Conservation (phyloP, 805 yeast species). For the Yarrowia hollandica region DNA sequence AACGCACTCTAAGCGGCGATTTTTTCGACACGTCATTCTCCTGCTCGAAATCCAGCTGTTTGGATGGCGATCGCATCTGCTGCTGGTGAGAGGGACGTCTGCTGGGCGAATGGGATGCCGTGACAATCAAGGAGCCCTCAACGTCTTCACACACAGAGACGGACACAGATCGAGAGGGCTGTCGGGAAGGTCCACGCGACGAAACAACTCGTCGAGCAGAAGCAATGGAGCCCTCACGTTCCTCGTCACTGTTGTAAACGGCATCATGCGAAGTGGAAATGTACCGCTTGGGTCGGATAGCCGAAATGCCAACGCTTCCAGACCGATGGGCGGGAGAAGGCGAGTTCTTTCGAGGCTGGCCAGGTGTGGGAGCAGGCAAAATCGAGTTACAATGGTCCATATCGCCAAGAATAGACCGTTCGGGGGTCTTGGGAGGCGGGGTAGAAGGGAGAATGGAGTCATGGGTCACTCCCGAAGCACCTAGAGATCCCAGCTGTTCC, state of each 20-base stretch:
- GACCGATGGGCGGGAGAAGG: conserved; percentile 33
- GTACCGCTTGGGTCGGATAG: conserved; percentile 8
- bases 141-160: conserved; percentile 26
- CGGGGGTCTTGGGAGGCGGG: conserved; percentile 61
- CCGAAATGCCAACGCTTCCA: neutral
- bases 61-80: conserved; percentile 17
- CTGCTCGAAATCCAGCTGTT: conserved; percentile 20
- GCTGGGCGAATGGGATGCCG: conserved; percentile 2
- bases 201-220: neutral
- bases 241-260: conserved; percentile 27
- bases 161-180: conserved; percentile 9
- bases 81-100: conserved; percentile 16
- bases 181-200: neutral
- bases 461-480: conserved; percentile 30
- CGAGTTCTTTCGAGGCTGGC: conserved; percentile 80
- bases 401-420: conserved; percentile 70
- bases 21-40: conserved; percentile 2
- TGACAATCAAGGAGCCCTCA: conserved; percentile 26
- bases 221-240: conserved; percentile 6
- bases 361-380: conserved; percentile 91
- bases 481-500: conserved; percentile 18
- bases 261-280: conserved; percentile 33
- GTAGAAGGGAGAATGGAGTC: conserved; percentile 23
- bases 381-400: conserved; percentile 67
- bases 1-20: conserved; percentile 1